Conservation (phyloP, 129 eudicot genomes). For the Flaveria bidentis region DNA sequence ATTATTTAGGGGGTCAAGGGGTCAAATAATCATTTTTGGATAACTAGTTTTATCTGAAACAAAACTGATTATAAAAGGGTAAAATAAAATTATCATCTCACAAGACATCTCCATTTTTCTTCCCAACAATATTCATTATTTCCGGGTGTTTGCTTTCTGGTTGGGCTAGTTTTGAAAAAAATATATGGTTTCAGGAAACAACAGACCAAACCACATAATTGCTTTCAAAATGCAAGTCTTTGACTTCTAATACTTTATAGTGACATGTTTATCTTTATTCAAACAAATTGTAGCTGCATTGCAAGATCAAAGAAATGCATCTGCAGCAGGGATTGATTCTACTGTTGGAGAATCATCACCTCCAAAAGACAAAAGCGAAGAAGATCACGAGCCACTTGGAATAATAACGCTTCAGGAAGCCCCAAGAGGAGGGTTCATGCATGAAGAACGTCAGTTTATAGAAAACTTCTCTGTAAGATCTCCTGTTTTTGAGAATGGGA, state of each 20-base stretch:
- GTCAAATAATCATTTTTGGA: slow-evolving; percentile 9
- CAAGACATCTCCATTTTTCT: not conserved
- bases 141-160: no score
- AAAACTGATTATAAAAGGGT: not conserved
- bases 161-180: no score
- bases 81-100: slow-evolving; percentile 9
- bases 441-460: slow-evolving; percentile 55
- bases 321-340: slow-evolving; percentile 41
- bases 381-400: slow-evolving; percentile 45
- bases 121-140: no score
- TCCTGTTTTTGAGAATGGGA: slow-evolving; percentile 22
- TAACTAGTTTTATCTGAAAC: not conserved
- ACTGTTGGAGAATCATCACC: slow-evolving; percentile 65
- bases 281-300: slow-evolving; percentile 49
- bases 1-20: slow-evolving; percentile 10
- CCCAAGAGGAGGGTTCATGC: slow-evolving; percentile 29
- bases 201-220: not conserved
- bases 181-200: no score
- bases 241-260: not conserved
- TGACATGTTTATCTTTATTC: not conserved
- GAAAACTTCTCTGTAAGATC: slow-evolving; percentile 44
- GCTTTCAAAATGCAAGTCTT: not conserved
- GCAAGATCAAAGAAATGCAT: slow-evolving; percentile 59
- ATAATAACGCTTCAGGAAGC: slow-evolving; percentile 38
- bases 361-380: slow-evolving; percentile 38